These are phyloP conservation scores for Symbiodinium pilosum DNA, from an alignment of 73 alveolate genomes.

Conservation along the genomic window DNA sequence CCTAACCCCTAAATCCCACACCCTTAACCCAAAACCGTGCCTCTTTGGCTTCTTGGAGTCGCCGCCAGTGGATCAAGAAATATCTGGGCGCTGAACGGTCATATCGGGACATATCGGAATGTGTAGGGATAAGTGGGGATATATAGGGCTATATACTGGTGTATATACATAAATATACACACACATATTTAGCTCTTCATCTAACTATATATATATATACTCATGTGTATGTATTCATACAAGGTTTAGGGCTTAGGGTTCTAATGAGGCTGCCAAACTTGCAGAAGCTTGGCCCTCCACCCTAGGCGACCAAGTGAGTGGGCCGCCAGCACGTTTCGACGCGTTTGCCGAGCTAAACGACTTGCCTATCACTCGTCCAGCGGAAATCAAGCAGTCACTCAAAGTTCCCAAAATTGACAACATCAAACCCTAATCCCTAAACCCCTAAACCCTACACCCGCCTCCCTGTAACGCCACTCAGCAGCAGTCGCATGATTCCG, in stretches of 20 bases:
- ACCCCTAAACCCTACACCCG: neutral
- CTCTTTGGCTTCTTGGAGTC: slow-evolving; percentile 73
- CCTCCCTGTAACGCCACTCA: slow-evolving; percentile 89
- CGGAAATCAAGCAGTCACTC: no score
- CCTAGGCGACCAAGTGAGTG: slow-evolving; percentile 86
- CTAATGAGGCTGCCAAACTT: neutral
- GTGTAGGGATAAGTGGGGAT: no score
- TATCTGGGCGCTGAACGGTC: neutral
- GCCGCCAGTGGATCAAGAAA: slow-evolving; percentile 87
- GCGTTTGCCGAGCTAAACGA: slow-evolving; percentile 48
- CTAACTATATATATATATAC: no score
- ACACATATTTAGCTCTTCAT: no score
- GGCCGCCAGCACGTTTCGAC: slow-evolving; percentile 81
- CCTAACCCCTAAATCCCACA: no score
- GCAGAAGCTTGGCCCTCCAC: neutral
- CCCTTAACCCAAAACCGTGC: neutral
- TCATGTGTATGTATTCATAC: neutral
- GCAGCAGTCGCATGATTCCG: slow-evolving; percentile 87
- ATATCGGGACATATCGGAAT: neutral
- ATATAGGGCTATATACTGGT: neutral
- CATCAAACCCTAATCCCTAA: no score
- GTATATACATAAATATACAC: neutral
- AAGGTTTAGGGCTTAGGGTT: no score
- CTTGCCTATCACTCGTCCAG: neutral
- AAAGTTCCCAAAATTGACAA: neutral